Evolutionary conservation across 1,284 basidiomycete genomes (phyloP).

Genomic region (Tylopilus sp.): DNA sequence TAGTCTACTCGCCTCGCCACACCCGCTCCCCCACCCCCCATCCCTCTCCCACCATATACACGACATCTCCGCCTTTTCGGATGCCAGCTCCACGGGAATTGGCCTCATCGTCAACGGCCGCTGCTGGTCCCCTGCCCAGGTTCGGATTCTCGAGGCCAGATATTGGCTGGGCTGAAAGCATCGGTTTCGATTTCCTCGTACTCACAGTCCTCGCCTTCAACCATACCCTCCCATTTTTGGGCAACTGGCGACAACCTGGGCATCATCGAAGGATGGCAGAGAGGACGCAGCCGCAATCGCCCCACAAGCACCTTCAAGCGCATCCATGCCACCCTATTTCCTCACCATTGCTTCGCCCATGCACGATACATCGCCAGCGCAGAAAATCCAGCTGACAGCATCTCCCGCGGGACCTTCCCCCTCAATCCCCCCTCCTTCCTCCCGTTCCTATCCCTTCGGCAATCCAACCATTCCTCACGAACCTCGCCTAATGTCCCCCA

Average conservation of each 20-base stretch:
- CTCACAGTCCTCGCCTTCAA: constrained; percentile 29
- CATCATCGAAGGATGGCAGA: constrained; percentile 54
- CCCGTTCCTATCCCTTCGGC: not conserved
- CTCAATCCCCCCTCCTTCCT: not conserved
- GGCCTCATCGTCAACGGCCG: constrained; percentile 4
- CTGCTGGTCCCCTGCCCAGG: constrained; percentile 15
- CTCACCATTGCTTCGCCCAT: no score
- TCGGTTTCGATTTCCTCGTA: constrained; percentile 51
- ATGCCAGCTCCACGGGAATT: constrained; percentile 20
- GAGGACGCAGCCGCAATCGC: constrained; percentile 45
- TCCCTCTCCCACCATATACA: constrained; percentile 3
- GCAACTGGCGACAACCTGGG: constrained; percentile 51
- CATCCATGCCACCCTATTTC: constrained; percentile 26
- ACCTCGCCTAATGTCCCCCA: no score
- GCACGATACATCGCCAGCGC: not conserved
- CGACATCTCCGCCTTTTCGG: constrained; percentile 9
- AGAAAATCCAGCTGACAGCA: not conserved
- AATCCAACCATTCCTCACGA: not conserved
- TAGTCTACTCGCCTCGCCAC: no score
- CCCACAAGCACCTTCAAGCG: constrained; percentile 38
- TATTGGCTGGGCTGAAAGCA: constrained; percentile 32
- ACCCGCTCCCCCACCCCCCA: not conserved
- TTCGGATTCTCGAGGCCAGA: constrained; percentile 12
- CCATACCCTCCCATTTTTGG: constrained; percentile 22
- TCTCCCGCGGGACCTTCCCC: not conserved